Base-by-base conservation (phyloP, 2,329 filamentous ascomycete genomes). In the Botrytis elliptica region DNA sequence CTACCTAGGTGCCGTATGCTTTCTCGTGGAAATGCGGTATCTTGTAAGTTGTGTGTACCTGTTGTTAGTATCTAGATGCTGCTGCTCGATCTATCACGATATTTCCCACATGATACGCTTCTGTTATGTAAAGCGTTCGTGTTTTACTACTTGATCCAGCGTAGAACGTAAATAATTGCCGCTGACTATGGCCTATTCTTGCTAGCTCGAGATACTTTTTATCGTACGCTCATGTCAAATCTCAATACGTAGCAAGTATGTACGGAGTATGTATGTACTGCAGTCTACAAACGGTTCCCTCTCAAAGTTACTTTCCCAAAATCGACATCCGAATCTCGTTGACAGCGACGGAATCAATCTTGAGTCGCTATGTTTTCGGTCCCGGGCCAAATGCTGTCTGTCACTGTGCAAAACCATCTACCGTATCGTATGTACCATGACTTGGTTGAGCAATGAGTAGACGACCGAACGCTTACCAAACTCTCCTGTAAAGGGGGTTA, bases 401-500 rank as follows among this genome's bases (percentile, higher is more conserved):
- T 4, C 7, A 55, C 49, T n/a, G 49, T n/a, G 25, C 29, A 29
- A 25, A 18, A 16, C 63, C 4, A 25, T 46, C n/a, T 65, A 33
- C n/a, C 33, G 29, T 33, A 40, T 29, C 33, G 29, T 42, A 40
- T 33, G 62, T 65, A 44, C 22, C 25, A 67, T 67, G 64, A 67
- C 44, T 52, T 68, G 25, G 22, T 67, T 25, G 52, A 60, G 59
- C 42, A 33, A 16, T 18, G 52, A 46, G 59, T 44, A 44, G 22
- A 42, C 42, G 36, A 60, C 29, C 14, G 38, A 9, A 44, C 42
- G 52, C 36, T 62, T 62, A 62, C 67, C 40, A 29, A 36, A 44
- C 68, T 63, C 25, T 60, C 25, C 33, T 29, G 65, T 55, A 68
- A 68, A 68, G 33, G 65, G 46, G 46, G 65, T 38, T 55, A 67